Evolutionary conservation across 73 alveolate species (phyloP).

Genomic region (Paramecium tetraurelia): DNA sequence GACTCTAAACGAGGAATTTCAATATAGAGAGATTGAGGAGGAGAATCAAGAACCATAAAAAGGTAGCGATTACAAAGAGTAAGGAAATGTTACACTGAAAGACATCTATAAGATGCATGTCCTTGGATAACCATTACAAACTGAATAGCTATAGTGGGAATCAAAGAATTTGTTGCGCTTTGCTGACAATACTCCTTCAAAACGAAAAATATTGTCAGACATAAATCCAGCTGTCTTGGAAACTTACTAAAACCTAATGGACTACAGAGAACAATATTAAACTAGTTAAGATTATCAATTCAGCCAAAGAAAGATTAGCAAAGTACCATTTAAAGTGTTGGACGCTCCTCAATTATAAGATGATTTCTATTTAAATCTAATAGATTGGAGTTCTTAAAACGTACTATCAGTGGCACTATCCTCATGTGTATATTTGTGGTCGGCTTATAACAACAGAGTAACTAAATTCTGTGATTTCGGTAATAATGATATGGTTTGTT

Average conservation of each 20-base stretch:
- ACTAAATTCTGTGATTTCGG: constrained; percentile 68
- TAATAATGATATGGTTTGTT: constrained; percentile 48
- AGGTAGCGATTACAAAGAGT: constrained; percentile 25
- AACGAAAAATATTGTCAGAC: not conserved
- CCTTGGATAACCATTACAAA: not conserved
- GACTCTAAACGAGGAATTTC: not conserved
- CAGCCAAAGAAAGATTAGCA: constrained; percentile 85
- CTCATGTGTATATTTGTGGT: constrained; percentile 83
- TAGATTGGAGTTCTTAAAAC: constrained; percentile 94
- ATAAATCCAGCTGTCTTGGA: not conserved
- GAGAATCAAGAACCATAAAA: not conserved
- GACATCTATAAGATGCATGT: constrained; percentile 50
- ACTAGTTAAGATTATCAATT: not conserved
- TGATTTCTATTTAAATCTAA: constrained; percentile 97
- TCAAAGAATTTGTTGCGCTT: constrained; percentile 24
- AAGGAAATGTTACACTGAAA: not conserved
- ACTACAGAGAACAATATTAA: not conserved
- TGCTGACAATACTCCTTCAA: not conserved
- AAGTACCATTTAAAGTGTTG: constrained; percentile 97
- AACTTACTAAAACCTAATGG: not conserved
- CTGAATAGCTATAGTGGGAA: not conserved
- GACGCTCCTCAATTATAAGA: constrained; percentile 98
- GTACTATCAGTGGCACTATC: constrained; percentile 90
- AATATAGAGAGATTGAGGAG: constrained; percentile 36
- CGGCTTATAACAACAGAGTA: constrained; percentile 65